Evolutionary conservation across 257 asterid species (phyloP).

Genomic region (Anisodus acutangulus): DNA sequence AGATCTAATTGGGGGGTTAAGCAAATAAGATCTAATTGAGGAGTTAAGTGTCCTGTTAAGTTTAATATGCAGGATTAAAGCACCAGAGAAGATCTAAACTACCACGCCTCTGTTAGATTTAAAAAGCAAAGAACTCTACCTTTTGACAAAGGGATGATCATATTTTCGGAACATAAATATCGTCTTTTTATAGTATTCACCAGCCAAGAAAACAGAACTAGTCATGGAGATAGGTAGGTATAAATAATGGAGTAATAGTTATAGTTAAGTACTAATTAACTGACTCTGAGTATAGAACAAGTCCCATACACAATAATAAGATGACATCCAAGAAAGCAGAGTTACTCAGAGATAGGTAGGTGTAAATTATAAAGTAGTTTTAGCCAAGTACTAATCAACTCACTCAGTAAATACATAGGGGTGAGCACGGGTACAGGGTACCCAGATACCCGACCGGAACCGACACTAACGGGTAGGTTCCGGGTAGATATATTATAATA

Average conservation of each 20-base stretch:
- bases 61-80: not conserved
- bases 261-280: not conserved
- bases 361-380: not conserved
- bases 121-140: not conserved
- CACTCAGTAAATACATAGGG: too few relatives aligned
- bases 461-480: too few relatives aligned
- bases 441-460: too few relatives aligned
- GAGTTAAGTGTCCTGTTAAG: not conserved
- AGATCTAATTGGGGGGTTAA: not conserved
- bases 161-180: not conserved
- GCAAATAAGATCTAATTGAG: not conserved
- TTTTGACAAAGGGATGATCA: not conserved
- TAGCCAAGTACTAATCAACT: not conserved
- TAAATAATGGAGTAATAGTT: not conserved
- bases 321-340: not conserved
- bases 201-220: not conserved
- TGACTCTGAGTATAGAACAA: not conserved
- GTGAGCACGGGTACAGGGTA: too few relatives aligned
- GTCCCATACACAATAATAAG: not conserved
- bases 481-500: too few relatives aligned
- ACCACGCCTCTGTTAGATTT: not conserved
- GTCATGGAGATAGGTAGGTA: not conserved
- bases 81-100: not conserved
- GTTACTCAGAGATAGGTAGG: not conserved
- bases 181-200: not conserved